Percentiles rank a stretch among this genome's conserved stretches.
These are phyloP conservation scores for Leptographium procerum DNA, from an alignment of 2,329 filamentous ascomycete species.

Conservation along the genomic window DNA sequence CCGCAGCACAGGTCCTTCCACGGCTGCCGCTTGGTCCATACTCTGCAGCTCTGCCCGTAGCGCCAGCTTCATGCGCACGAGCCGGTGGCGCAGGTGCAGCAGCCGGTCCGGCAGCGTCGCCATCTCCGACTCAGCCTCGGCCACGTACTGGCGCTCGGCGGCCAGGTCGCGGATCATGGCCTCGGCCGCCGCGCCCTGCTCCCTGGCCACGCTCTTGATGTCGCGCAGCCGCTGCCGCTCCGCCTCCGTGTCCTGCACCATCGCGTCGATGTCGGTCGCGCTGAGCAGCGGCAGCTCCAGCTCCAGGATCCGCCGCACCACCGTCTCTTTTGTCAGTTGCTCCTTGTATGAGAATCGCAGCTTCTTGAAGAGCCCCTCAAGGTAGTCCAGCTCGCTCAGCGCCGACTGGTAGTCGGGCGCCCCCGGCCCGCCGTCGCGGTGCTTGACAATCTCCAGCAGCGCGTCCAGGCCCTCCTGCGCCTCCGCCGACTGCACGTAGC, in stretches of 20 bases:
- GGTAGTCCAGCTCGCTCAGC: constrained; percentile 61
- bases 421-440: neutral
- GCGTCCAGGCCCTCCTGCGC: constrained; percentile 8
- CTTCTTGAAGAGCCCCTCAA: constrained; percentile 92
- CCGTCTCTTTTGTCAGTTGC: constrained; percentile 97
- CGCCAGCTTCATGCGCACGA: constrained; percentile 46
- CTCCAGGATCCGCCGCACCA: constrained; percentile 82
- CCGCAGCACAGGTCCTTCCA: neutral
- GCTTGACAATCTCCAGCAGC: constrained; percentile 9
- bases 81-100: constrained; percentile 9
- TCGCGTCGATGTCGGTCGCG: constrained; percentile 65
- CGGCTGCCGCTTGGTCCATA: constrained; percentile 39
- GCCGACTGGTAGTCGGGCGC: constrained; percentile 10
- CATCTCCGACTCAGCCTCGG: constrained; percentile 34
- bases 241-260: constrained; percentile 53
- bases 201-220: constrained; percentile 67
- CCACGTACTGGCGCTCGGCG: constrained; percentile 33
- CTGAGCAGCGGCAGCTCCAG: constrained; percentile 80
- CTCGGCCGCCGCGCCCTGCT: constrained; percentile 64
- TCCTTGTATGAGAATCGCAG: constrained; percentile 95
- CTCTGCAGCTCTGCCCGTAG: constrained; percentile 57
- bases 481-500: constrained; percentile 6
- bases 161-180: constrained; percentile 46
- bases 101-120: constrained; percentile 30
- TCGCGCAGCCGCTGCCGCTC: constrained; percentile 67